These are phyloP conservation scores for Phragmites australis DNA, from an alignment of 176 grass and related monocot species.

Conservation along the genomic window DNA sequence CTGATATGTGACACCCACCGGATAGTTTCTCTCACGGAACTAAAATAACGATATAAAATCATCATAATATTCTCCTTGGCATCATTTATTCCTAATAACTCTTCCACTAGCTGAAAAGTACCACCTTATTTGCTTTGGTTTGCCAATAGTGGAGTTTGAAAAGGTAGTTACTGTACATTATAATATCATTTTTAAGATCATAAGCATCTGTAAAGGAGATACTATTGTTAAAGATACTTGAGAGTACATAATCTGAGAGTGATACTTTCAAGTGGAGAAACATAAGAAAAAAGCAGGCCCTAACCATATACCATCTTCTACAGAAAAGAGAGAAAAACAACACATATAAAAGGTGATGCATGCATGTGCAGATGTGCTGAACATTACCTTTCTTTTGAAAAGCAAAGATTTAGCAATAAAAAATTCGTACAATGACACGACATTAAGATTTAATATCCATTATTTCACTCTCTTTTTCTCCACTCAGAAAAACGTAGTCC, in stretches of 20 bases:
- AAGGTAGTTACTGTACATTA: background rate
- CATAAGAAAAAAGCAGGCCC: background rate
- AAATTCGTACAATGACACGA: background rate
- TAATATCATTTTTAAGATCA: background rate
- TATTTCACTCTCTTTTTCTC: background rate
- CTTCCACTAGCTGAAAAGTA: constrained; percentile 23
- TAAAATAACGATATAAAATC: constrained; percentile 17
- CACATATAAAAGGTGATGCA: background rate
- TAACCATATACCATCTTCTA: background rate
- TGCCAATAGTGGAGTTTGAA: constrained; percentile 11
- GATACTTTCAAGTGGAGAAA: constrained; percentile 14
- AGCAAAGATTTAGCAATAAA: background rate
- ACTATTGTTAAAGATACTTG: background rate
- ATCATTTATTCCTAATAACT: constrained; percentile 28
- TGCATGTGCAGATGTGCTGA: background rate
- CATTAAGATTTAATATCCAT: background rate
- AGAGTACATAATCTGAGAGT: background rate
- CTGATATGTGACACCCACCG: too few species aligned
- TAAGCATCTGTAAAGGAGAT: constrained; percentile 1
- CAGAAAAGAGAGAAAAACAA: background rate
- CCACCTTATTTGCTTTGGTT: background rate
- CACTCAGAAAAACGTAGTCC: background rate
- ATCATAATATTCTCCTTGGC: background rate
- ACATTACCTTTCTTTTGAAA: background rate
- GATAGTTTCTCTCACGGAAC: background rate